Base-by-base conservation (phyloP, 2,329 filamentous ascomycete genomes). In the Fusarium compactum region DNA sequence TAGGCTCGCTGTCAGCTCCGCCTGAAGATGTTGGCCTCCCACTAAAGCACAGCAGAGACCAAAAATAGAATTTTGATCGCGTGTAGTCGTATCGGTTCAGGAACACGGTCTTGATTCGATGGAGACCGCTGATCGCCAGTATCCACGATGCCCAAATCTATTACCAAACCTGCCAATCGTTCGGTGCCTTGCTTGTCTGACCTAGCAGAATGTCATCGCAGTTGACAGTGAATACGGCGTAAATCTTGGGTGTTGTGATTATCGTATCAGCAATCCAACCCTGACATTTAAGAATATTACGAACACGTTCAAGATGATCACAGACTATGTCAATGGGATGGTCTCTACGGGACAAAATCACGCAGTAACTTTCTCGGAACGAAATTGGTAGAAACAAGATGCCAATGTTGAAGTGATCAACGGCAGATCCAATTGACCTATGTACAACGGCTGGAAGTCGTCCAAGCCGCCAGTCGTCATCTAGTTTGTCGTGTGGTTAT, bases 401-500 rank as follows among this genome's bases (percentile, higher is more conserved):
- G 65, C 59, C 56, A 32, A 62, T 66, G 64, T 66, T 69, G 62
- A 69, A 59, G 50, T 43, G 45, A 44, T 66, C 68, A 73, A 70
- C 70, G 69, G 68, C 65, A 66, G 62, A 71, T 76, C 65, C 59
- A 69, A 68, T 74, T 76, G 72, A 74, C 73, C 61, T 76, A 77
- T 77, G 63, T 77, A 77, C 75, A 77, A 67, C 68, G 58, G 74
- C 67, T 48, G 60, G 60, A 74, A 65, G 44, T 69, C 41, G 62
- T 74, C 62, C 67, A 56, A 66, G 66, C 69, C 65, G 64, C 62
- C 59, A 69, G 73, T 76, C 75, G 68, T 75, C 63, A 72, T 75
- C 71, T 74, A 76, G 69, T 71, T 73, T 72, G 69, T 75, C 62
- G 63, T 74, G 68, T 71, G 65, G 72, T 73, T 75, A 76, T 74